Evolutionary conservation across 305 asterid genomes (phyloP), one percentile per base, ranked within the genome.

Genomic region (Fraxinus baroniana): DNA sequence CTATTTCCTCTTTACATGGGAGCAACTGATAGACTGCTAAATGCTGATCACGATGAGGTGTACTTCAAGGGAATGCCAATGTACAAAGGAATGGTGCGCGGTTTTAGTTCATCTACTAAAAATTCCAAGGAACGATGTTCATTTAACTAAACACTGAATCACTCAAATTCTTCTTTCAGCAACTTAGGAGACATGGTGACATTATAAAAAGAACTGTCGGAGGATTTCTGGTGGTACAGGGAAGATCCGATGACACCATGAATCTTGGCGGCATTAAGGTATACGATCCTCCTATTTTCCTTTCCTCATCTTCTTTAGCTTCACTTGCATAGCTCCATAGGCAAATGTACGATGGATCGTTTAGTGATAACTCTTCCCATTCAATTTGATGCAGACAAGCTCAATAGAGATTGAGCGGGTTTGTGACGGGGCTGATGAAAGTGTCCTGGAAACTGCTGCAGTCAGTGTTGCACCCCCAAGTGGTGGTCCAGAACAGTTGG

Each of bases 231-330:
- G 39, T 82, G 78, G 98, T 94, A 74, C 97, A 92, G 80, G 99
- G 99, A 74, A 85, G 99, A 88, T 95, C 97, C 18, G 99, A 95
- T 87, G 99, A 95, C 89, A 95, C 99, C 74, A 94, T 95, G 99
- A 95, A 95, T 87, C 94, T 95, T 15, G 98, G 99, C 71, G 99
- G 99, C 84, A 94, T 94, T 79, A 94, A 94, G 94, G 99, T 93
- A 88, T 18, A 68, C 73, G 49, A 32, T 37, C 72, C 84, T 78
- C 20, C 76, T 44, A 30, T 15, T 32, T 60, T 78, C 32, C 17
- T 72, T 79, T 3, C 32, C 26, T 41, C 22, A 4, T 75, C 72
- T 12, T 44, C 49, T 28, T 39, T 30, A 17, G 13, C 17, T 5
- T 24, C 86, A 15, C 10, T 30, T 22, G 71, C 35, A 18, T 32